Evolutionary conservation across 306 rosid species (phyloP).

Genomic region (Cucurbita ficifolia): DNA sequence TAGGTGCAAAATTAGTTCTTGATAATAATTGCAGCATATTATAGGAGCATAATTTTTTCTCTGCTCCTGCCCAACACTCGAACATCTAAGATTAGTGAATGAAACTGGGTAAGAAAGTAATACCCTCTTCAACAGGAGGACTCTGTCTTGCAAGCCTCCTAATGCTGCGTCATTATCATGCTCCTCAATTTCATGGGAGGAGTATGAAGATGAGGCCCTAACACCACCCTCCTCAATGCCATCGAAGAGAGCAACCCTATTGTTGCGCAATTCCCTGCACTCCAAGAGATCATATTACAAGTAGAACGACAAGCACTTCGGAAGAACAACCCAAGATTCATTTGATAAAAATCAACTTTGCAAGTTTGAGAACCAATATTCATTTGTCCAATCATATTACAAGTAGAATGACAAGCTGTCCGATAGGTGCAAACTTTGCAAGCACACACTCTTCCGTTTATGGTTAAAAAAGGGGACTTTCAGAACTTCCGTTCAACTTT

Average conservation of each 20-base stretch:
- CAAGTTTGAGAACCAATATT: too few relatives aligned
- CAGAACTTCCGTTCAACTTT: not conserved
- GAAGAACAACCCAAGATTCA: not conserved
- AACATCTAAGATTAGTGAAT: not conserved
- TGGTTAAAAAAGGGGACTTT: not conserved
- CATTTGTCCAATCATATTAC: too few relatives aligned
- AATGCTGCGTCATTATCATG: constrained; percentile 73
- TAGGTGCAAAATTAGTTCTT: not conserved
- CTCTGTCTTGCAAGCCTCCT: constrained; percentile 89
- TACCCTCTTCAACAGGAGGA: constrained; percentile 79
- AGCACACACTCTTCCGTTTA: not conserved
- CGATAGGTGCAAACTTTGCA: too few relatives aligned
- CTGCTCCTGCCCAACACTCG: not conserved
- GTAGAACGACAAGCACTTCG: not conserved
- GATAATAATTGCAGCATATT: not conserved
- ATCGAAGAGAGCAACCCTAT: constrained; percentile 38
- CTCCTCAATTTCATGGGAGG: constrained; percentile 83
- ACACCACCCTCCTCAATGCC: constrained; percentile 59
- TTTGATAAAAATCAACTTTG: not conserved
- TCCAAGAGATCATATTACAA: not conserved
- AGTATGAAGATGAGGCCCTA: constrained; percentile 36
- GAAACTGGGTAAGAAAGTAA: constrained; percentile 1
- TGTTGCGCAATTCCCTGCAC: constrained; percentile 29
- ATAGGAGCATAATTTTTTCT: not conserved
- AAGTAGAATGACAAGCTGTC: too few relatives aligned